Base-by-base conservation (phyloP, 2,329 filamentous ascomycete species). In the Colletotrichum sp. region DNA sequence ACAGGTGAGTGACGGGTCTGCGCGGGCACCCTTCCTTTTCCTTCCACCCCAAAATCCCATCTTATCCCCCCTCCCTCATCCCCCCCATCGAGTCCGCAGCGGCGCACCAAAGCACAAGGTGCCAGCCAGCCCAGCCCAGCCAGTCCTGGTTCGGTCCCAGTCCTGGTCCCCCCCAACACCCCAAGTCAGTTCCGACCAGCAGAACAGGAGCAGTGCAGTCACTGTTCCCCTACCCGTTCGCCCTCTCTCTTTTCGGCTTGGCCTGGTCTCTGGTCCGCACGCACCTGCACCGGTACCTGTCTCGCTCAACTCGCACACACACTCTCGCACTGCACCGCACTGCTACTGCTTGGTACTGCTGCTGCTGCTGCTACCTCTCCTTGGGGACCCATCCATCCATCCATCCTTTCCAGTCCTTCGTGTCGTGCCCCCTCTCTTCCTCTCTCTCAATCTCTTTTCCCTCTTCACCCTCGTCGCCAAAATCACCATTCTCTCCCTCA, bases 361-460 rank as follows among this genome's bases (percentile, higher is more conserved):
- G 34, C 66, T 66, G 28, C 65, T 67, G 21, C 63, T 65, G n/a
- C 43, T 67, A 52, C 43, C 64, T 69, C 69, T 74, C 71, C 66
- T 71, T 70, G 52, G 58, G 74, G 71, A 71, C 74, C 71, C 71
- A 76, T 72, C 74, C 74, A 69, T 74, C 68, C 63, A 66, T 77
- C 69, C 71, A 32, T 67, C 72, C 65, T 34, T 52, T 69, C 36
- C 67, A 69, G 56, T 69, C 71, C 67, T 69, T 73, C 76, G 74
- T 76, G 69, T 77, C 62, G 74, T 77, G 73, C 69, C 77, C 72
- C 75, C 68, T 75, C 76, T 76, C 70, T 67, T 77, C 77, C 65
- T 72, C 67, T 77, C 69, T 74, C 73, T 73, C 70, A 76, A 73
- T 76, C 76, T 77, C 76, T 77, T 77, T 64, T 72, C 69, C 71